Evolutionary conservation across 176 grass and related monocot genomes (phyloP), one percentile per base, ranked within the genome.

Genomic region (Alloteropsis semialata): DNA sequence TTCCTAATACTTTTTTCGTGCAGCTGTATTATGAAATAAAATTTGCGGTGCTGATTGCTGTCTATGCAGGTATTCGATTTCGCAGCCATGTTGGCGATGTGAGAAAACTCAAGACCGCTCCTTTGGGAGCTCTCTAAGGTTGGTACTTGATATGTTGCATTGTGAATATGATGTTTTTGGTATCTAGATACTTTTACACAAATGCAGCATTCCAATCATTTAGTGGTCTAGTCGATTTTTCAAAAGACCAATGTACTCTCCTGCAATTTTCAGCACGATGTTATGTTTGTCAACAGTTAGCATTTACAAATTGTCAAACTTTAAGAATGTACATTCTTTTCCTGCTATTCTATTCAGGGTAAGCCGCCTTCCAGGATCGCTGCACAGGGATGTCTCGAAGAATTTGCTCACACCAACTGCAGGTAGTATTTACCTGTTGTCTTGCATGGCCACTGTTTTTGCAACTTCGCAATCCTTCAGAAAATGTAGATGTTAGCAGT

Each of bases 361-460:
- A 29, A 79, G 67, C 64, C 38, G 59, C 74, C 59, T 82, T 65
- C 38, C 72, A 43, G 80, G 74, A 55, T 80, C 30, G 8, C n/a
- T 62, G 57, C 72, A 76, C 62, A 69, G 67, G 55, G 76, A 69
- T 75, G 86, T 63, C 79, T 34, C 72, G 1, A 89, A 83, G 34
- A 91, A 76, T 83, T 79, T 81, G n/a, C 79, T 91, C 59, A 87
- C 73, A 72, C 84, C 88, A 48, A 14, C 81, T 84, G 54, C 90
- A 75, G 94, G 94, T 96, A 87, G 11, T 69, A 65, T 64, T 64
- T 87, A 43, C 19, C 25, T 76, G 25, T 30, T 17, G 21, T 65
- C 63, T 84, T 81, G 17, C 24, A 58, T 66, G 63, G 36, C 5
- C 33, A 65, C 6, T 72, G 16, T 60, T 84, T 48, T 44, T n/a